Conservation (phyloP, 257 asterid genomes). For the Solanum neorickii region DNA sequence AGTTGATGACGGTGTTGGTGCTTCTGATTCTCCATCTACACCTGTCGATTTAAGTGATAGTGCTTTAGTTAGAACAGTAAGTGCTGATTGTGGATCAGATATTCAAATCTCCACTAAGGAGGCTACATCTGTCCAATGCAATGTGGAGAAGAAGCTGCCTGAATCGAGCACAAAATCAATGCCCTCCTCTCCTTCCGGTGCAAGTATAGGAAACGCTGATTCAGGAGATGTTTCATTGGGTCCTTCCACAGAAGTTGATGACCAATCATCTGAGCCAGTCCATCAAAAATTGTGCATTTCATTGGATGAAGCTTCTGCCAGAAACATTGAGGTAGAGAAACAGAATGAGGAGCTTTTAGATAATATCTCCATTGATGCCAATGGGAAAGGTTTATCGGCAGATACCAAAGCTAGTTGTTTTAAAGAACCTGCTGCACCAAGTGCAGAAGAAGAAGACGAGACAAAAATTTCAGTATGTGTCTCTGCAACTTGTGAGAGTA, state of each 20-base stretch:
- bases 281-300: not conserved
- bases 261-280: not conserved
- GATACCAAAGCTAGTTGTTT: not conserved
- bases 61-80: not conserved
- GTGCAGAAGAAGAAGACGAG: not conserved
- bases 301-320: constrained; percentile 1
- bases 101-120: not conserved
- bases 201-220: not conserved
- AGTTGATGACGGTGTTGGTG: constrained; percentile 3
- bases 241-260: not conserved
- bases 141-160: not conserved
- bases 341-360: not conserved
- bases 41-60: not conserved
- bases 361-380: not conserved
- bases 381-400: not conserved
- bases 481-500: not conserved
- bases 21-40: constrained; percentile 1
- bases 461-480: not conserved
- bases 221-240: not conserved
- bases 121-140: not conserved
- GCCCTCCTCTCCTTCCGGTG: not conserved
- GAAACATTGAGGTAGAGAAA: not conserved
- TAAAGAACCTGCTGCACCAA: not conserved
- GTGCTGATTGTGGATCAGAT: not conserved
- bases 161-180: not conserved